Conservation (phyloP, 257 asterid genomes). For the Sherardia arvensis region DNA sequence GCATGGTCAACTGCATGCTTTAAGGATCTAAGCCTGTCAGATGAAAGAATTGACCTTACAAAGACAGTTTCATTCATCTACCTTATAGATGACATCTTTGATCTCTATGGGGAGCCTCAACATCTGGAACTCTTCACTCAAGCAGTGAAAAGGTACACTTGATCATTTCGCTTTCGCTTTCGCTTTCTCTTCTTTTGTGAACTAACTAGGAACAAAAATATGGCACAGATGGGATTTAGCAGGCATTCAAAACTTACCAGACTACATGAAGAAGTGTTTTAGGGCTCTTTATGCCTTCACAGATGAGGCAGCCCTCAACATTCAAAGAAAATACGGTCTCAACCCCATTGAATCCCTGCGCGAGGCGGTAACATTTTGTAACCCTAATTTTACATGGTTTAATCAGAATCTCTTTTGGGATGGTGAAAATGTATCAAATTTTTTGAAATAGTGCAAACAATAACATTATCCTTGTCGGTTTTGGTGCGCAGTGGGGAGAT, state of each 20-base stretch:
- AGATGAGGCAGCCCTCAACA: constrained; percentile 15
- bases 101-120: constrained; percentile 22
- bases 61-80: constrained; percentile 23
- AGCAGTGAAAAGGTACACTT: constrained; percentile 23
- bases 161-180: neutral
- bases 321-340: constrained; percentile 23
- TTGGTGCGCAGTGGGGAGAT: constrained; percentile 32
- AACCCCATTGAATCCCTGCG: constrained; percentile 23
- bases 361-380: constrained; percentile 7
- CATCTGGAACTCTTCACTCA: constrained; percentile 19
- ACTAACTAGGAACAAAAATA: too few species aligned
- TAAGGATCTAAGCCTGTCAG: constrained; percentile 14
- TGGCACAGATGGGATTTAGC: constrained; percentile 39
- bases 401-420: neutral
- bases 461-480: neutral
- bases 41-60: constrained; percentile 22
- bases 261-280: constrained; percentile 41
- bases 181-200: neutral
- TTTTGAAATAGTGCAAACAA: neutral
- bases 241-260: constrained; percentile 23
- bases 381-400: neutral
- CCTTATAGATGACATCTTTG: constrained; percentile 31
- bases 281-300: constrained; percentile 35
- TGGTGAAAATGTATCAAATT: neutral
- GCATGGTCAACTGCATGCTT: constrained; percentile 24